Evolutionary conservation across 2,329 filamentous ascomycete genomes (phyloP).

Genomic region (Neonectria faginata): DNA sequence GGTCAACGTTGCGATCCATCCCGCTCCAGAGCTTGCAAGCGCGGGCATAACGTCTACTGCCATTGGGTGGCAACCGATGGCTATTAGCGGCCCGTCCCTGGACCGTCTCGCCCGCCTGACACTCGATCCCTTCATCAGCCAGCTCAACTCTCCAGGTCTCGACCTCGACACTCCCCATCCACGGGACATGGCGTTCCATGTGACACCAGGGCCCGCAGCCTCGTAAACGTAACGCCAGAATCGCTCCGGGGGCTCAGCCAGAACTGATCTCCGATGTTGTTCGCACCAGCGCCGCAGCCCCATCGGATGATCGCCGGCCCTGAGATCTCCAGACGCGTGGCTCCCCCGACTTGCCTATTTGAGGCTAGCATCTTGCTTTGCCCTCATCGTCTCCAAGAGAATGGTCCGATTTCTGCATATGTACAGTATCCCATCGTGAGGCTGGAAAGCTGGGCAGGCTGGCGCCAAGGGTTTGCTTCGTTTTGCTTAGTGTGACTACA

Average conservation of each 20-base stretch:
- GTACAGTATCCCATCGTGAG: constrained; percentile 35
- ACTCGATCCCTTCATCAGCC: neutral
- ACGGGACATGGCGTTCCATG: constrained; percentile 12
- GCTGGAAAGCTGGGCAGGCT: constrained; percentile 33
- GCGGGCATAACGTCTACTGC: constrained; percentile 20
- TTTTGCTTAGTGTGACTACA: constrained; percentile 19
- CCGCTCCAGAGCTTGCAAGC: constrained; percentile 8
- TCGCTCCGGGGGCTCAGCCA: constrained; percentile 19
- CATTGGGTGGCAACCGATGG: constrained; percentile 23
- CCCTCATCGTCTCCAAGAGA: constrained; percentile 32
- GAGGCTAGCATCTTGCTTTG: constrained; percentile 37
- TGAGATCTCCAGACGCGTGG: constrained; percentile 41
- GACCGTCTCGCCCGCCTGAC: constrained; percentile 35
- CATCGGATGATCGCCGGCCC: constrained; percentile 40
- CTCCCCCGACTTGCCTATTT: constrained; percentile 40
- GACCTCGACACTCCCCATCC: neutral
- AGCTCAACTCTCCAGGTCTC: neutral
- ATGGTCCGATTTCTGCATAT: constrained; percentile 44
- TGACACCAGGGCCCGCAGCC: constrained; percentile 4
- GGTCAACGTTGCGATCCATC: constrained; percentile 10
- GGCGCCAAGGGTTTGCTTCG: constrained; percentile 29
- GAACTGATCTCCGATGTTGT: constrained; percentile 18
- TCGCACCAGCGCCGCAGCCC: constrained; percentile 22
- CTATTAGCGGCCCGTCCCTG: constrained; percentile 45
- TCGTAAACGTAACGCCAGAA: constrained; percentile 33